phyloP scores from a whole-genome alignment of 1,284 basidiomycete species.

The Xanthoconium separans region DNA sequence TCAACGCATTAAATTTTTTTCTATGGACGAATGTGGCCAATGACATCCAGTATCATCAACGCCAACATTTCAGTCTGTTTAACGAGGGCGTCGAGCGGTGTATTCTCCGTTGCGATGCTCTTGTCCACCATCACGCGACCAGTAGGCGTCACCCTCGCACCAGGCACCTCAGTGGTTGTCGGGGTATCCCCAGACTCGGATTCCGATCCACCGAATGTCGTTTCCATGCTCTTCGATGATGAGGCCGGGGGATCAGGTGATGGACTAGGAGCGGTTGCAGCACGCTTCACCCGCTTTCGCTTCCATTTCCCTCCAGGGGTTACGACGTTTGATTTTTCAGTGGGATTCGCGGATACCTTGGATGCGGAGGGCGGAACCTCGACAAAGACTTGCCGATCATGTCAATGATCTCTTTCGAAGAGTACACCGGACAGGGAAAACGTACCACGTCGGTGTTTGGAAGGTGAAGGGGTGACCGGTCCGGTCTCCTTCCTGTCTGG shows the following conservation, averaged over 20 bases:
- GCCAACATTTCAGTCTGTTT: not conserved
- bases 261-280: too few species aligned
- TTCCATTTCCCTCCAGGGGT: not conserved
- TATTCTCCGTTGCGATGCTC: not conserved
- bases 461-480: not conserved
- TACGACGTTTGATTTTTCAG: not conserved
- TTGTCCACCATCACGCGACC: not conserved
- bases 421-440: not conserved
- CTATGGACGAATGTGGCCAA: not conserved
- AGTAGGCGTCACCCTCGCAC: not conserved
- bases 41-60: not conserved
- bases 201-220: not conserved
- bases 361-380: not conserved
- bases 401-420: not conserved
- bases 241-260: not conserved
- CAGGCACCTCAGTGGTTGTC: not conserved
- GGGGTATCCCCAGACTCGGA: not conserved
- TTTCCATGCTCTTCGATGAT: not conserved
- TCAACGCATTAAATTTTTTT: not conserved
- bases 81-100: not conserved
- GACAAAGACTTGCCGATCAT: not conserved
- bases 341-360: not conserved
- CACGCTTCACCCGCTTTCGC: not conserved
- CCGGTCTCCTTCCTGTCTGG: not conserved
- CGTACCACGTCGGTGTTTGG: not conserved